Evolutionary conservation across 192 early-diverging fungal species (phyloP), one percentile per base, ranked within the genome.

Genomic region (Coemansia sp.): DNA sequence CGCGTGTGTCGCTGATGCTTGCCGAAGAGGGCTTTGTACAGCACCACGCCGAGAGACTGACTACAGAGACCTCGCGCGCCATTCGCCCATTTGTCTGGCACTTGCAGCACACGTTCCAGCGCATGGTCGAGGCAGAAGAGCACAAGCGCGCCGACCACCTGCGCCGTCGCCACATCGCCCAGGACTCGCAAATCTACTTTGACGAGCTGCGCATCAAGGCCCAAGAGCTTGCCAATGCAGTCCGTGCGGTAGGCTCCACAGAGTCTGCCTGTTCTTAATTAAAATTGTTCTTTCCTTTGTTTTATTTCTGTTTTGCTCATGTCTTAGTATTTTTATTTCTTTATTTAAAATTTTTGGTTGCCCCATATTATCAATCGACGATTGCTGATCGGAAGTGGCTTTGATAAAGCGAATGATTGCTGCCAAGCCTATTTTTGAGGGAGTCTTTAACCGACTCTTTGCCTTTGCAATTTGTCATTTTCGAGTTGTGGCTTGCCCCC

Each of bases 71-170:
- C 7, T 82, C 86, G 58, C 85, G 87, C 32, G 75, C 86, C 5
- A 71, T 89, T 49, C 84, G 89, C 22, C 77, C 85, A 59, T 87
- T 86, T 63, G 87, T 86, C 3, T 88, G 86, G 85, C 86, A 88
- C 54, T 68, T 90, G 46, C 89, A 89, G 71, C 82, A 74, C 65
- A 81, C 83, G 16, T 85, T 88, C 72, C 85, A 89, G 74, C 82
- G 82, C 61, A 86, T 89, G 64, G 86, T 91, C 51, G 89, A 91
- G 64, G 80, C 83, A 18, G 84, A 90, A 54, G 86, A 91, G 62
- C 75, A 82, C 39, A 79, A 77, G 39, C 86, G 89, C 3, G 81
- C 75, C 6, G 82, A 88, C 34, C 82, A 85, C 59, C 71, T 85
- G 62, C 66, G 76, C 62, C 66, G 75, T 2, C 82, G 83, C 49